These are phyloP conservation scores for Clonostachys sp. DNA, from an alignment of 2,329 filamentous ascomycete species.

Conservation along the genomic window DNA sequence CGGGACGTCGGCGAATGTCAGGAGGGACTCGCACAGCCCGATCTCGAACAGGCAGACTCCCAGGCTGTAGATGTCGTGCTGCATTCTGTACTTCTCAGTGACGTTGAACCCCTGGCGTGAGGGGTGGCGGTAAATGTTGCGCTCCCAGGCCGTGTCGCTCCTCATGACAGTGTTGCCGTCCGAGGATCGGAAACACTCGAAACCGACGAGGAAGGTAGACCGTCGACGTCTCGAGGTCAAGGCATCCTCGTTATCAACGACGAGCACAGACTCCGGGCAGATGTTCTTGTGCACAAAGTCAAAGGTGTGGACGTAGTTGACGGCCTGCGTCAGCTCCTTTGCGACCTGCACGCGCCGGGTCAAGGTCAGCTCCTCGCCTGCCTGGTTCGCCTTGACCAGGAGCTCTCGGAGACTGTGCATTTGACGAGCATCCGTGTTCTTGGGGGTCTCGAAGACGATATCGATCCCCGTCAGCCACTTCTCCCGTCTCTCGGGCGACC, in stretches of 20 bases:
- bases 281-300: background rate
- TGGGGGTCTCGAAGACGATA: background rate
- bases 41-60: too few relatives aligned
- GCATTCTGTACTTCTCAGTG: background rate
- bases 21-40: too few relatives aligned
- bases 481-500: background rate
- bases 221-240: too few relatives aligned
- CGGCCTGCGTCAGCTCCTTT: background rate
- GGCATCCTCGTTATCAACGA: background rate
- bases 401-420: background rate
- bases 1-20: background rate
- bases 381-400: background rate
- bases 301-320: background rate
- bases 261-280: background rate
- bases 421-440: background rate
- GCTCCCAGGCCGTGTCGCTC: background rate
- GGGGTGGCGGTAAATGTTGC: background rate
- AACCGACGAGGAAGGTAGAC: background rate
- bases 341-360: background rate
- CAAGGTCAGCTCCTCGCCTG: background rate
- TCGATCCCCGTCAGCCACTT: background rate
- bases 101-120: background rate
- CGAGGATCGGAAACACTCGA: background rate
- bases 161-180: background rate
- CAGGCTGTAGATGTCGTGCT: background rate